Evolutionary conservation across 768 basidiomycete genomes (phyloP), one percentile per base, ranked within the genome.

Genomic region (Mycena leptocephala): DNA sequence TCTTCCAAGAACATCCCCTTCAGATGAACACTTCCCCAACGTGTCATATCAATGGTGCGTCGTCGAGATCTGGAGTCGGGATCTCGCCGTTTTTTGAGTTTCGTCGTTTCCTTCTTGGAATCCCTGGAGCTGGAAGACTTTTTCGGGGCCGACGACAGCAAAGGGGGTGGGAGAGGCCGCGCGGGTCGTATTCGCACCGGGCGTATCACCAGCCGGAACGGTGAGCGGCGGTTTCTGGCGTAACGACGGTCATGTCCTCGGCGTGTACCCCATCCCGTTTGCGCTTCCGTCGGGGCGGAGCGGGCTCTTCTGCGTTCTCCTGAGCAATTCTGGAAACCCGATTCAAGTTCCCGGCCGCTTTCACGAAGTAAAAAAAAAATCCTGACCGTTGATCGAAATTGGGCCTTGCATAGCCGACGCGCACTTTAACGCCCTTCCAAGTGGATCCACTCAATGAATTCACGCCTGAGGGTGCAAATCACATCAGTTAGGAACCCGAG

Each of bases 341-440:
- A 35, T 41, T 10, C n/a, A 9, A 76, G 63, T 26, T 43, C 32
- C 5, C 24, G 6, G 39, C n/a, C 10, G 9, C 28, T 37, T 65
- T 6, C 16, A 5, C 10, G 20, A 8, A 39, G 9, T 2, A 2
- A 16, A 43, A 69, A 39, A 61, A 72, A 30, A 46, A 67, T 7
- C 3, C 87, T 43, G 63, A 94, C 95, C 92, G 88, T 80, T 93
- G 92, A 3, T 83, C 83, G 79, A 88, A 96, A 81, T 96, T 93
- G 1, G 93, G 93, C 76, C 92, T 94, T n/a, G 96, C 95, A 78
- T 96, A 95, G 11, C 95, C 95, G 41, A 97, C 90, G 22, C 95
- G 90, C 37, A 97, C 85, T 78, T 94, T 96, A 26, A 95, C 86
- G n/a, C 96, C 96, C 85, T 96, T 96, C 95, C 95, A 97, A 0